These are phyloP conservation scores for Orobanche coerulescens DNA, from an alignment of 257 asterid species.

Conservation along the genomic window DNA sequence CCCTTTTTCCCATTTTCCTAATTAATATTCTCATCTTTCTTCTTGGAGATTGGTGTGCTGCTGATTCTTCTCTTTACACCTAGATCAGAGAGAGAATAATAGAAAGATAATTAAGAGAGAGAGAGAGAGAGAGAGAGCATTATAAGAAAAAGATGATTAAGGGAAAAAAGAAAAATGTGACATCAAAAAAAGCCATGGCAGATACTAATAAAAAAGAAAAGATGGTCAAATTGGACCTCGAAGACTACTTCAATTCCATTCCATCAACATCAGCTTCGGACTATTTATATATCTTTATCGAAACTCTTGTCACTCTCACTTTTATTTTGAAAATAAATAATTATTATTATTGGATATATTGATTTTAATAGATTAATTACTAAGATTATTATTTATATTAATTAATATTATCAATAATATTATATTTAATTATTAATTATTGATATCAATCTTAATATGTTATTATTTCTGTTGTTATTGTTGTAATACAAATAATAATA, in stretches of 20 bases:
- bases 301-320: constrained; percentile 50
- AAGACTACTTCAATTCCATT: constrained; percentile 60
- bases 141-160: constrained; percentile 20
- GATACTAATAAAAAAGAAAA: constrained; percentile 56
- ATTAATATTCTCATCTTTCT: constrained; percentile 17
- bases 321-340: constrained; percentile 30
- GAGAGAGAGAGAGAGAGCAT: not conserved
- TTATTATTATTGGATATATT: too few species aligned
- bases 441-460: too few species aligned
- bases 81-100: constrained; percentile 9
- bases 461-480: too few species aligned
- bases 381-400: too few species aligned
- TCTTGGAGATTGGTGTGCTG: constrained; percentile 37
- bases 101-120: too few species aligned
- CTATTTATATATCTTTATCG: constrained; percentile 95
- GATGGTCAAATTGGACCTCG: constrained; percentile 96
- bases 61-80: constrained; percentile 35
- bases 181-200: constrained; percentile 78
- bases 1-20: constrained; percentile 16
- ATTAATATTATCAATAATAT: too few species aligned
- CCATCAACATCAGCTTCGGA: constrained; percentile 58
- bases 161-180: constrained; percentile 42
- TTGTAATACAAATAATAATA: too few species aligned
- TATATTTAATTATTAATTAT: too few species aligned
- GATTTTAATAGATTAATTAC: too few species aligned